Conservation (phyloP, 768 basidiomycete species). For the Xerocomus brunneocitrinus region DNA sequence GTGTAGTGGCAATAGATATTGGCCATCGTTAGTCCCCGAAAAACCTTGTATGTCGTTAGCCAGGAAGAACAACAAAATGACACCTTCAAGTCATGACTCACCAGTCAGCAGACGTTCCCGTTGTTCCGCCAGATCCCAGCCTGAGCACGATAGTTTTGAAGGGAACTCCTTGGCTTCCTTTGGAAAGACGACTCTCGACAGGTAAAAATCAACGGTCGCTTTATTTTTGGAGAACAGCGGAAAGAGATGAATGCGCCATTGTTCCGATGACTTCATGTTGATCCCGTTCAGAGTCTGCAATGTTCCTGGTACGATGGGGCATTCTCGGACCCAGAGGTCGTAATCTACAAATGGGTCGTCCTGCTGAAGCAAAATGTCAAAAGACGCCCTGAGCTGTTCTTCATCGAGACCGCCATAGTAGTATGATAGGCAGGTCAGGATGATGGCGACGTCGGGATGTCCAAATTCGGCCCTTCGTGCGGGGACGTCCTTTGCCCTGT, state of each 20-base stretch:
- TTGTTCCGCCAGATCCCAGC: conserved; percentile 24
- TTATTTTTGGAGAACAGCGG: conserved; percentile 15
- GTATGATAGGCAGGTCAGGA: conserved; percentile 2
- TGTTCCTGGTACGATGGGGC: conserved; percentile 10
- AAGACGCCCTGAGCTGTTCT: conserved; percentile 13
- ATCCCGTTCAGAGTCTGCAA: conserved; percentile 12
- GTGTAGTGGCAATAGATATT: conserved; percentile 26
- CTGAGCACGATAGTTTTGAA: conserved; percentile 5
- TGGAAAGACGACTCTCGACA: conserved; percentile 24
- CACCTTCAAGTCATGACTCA: background rate
- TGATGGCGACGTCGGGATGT: too few relatives aligned
- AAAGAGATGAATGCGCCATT: conserved; percentile 4
- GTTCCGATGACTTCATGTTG: conserved; percentile 21
- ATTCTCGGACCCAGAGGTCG: conserved; percentile 16
- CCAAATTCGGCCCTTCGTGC: too few relatives aligned
- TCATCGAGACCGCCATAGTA: conserved; percentile 21
- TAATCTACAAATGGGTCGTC: conserved; percentile 22
- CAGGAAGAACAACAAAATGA: too few relatives aligned
- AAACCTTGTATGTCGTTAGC: conserved; percentile 6
- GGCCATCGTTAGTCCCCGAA: conserved; percentile 26
- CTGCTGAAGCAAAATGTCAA: conserved; percentile 12
- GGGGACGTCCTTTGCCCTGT: too few relatives aligned
- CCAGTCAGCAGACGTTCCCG: conserved; percentile 18
- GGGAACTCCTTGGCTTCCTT: conserved; percentile 18
- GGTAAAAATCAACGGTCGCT: conserved; percentile 21